Conservation (phyloP, 1,139 yeast genomes). For the Torulaspora pretoriensis region DNA sequence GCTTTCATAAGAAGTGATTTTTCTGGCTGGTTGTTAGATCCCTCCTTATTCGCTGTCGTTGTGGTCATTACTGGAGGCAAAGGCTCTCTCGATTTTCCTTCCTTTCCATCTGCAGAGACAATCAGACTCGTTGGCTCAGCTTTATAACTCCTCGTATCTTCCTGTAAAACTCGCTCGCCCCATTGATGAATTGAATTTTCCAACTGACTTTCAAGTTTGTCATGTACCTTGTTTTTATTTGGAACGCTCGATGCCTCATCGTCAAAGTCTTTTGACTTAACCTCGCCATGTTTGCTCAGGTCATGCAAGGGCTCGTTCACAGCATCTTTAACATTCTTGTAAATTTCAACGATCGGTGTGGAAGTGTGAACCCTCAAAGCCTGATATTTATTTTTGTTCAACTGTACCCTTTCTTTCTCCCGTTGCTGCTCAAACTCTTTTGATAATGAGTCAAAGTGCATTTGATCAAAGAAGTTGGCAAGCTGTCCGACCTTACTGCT, state of each 20-base stretch:
- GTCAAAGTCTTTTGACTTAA: slow-evolving; percentile 1
- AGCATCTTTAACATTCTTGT: slow-evolving; percentile 84
- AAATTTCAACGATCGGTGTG: slow-evolving; percentile 87
- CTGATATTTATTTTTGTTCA: slow-evolving; percentile 58
- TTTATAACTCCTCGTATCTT: slow-evolving; percentile 9
- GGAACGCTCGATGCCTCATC: slow-evolving; percentile 2
- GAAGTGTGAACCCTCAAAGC: slow-evolving; percentile 76
- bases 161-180: slow-evolving; percentile 27
- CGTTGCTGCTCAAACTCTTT: slow-evolving; percentile 84
- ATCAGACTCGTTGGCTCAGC: slow-evolving; percentile 8
- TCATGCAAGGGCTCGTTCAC: slow-evolving; percentile 48
- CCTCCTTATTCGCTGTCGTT: slow-evolving; percentile 27
- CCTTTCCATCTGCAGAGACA: slow-evolving; percentile 13
- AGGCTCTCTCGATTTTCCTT: slow-evolving; percentile 15
- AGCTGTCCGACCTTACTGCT: slow-evolving; percentile 55
- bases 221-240: slow-evolving; percentile 12
- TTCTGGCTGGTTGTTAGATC: slow-evolving; percentile 47
- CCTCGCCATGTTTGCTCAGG: slow-evolving; percentile 21
- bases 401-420: slow-evolving; percentile 66
- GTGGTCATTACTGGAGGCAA: slow-evolving; percentile 23
- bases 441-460: slow-evolving; percentile 77
- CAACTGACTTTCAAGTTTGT: slow-evolving; percentile 29
- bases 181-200: slow-evolving; percentile 33
- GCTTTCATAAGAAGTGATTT: slow-evolving; percentile 76
- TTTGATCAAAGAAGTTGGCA: slow-evolving; percentile 66